Evolutionary conservation across 2,329 filamentous ascomycete species (phyloP), one percentile per base, ranked within the genome.

Genomic region (Claviceps capensis): DNA sequence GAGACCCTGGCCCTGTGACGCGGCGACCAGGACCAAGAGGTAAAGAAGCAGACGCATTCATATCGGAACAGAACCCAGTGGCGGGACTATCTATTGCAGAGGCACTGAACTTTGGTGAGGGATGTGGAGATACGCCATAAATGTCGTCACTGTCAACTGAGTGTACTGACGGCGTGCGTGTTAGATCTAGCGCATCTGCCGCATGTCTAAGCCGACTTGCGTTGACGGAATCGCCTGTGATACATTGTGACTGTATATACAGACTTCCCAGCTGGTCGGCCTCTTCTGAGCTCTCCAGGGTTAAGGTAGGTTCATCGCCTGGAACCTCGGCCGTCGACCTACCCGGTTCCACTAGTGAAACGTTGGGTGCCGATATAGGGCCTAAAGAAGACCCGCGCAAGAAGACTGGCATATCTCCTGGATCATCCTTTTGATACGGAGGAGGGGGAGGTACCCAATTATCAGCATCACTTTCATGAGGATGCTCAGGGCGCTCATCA

Each of bases 391-490:
- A 67, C 50, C 77, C 73, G 34, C 78, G 75, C 56, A 82, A 57
- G 55, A 81, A 82, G 2, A 69, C 73, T 1, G 78, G 78, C 52
- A 78, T 56, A 58, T 79, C 77, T 9, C 71, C 72, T 0, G 78
- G 77, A 47, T 80, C 77, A 0, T 85, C 81, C 51, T 79, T 78
- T 42, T 82, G 79, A 60, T 94, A 94, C 1, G 86, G 86, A 3
- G 88, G 88, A 8, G 88, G 88, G 5, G 88, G 88, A 5, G 87
- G 86, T 4, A 89, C 85, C 88, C 88, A 94, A 59, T 90, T 88
- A 60, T 93, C 88, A 4, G 87, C 86, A 63, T 93, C 87, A 56
- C 86, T 91, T 66, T 93, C 87, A 64, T 93, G 86, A 4, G 87
- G 87, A 58, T 88, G 76, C 60, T 90, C 84, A 43, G 78, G 73